These are phyloP conservation scores for Penicillium robsamsonii DNA, from an alignment of 495 filamentous ascomycete species.

Conservation along the genomic window DNA sequence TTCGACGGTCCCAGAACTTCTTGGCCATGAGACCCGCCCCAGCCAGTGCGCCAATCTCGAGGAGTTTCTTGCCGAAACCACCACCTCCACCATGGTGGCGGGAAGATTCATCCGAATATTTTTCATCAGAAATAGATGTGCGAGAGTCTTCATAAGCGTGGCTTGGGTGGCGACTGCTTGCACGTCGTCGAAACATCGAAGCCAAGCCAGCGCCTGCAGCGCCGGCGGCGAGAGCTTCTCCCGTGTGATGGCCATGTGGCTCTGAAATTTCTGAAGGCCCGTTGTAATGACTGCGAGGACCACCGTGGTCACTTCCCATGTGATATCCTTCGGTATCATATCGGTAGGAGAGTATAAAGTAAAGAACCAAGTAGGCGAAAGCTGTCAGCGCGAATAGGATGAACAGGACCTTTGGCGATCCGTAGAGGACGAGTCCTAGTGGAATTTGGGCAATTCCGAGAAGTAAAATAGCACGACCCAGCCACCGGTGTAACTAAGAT, in stretches of 20 bases:
- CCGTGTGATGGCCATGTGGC: constrained; percentile 28
- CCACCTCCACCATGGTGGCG: constrained; percentile 32
- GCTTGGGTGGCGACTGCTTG: constrained; percentile 33
- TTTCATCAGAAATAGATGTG: constrained; percentile 60
- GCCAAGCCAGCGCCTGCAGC: constrained; percentile 62
- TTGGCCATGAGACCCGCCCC: constrained; percentile 66
- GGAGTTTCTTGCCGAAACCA: constrained; percentile 62
- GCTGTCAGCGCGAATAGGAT: constrained; percentile 78
- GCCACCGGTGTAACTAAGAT: constrained; percentile 73
- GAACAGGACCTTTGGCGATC: constrained; percentile 80
- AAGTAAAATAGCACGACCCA: constrained; percentile 71
- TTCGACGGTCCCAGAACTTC: constrained; percentile 60
- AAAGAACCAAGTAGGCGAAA: constrained; percentile 61
- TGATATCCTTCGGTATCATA: constrained; percentile 52
- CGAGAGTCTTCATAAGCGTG: constrained; percentile 42
- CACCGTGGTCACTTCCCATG: constrained; percentile 49
- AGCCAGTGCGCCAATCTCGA: constrained; percentile 64
- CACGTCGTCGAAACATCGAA: constrained; percentile 53
- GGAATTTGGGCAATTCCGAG: constrained; percentile 86
- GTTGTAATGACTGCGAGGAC: constrained; percentile 52
- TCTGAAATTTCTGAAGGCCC: constrained; percentile 38
- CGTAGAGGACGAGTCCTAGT: constrained; percentile 86
- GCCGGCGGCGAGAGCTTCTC: constrained; percentile 45
- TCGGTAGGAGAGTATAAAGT: constrained; percentile 70
- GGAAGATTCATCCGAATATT: constrained; percentile 51